Base-by-base conservation (phyloP, 192 early-diverging fungal species). In the Rhizophagus prolifer region DNA sequence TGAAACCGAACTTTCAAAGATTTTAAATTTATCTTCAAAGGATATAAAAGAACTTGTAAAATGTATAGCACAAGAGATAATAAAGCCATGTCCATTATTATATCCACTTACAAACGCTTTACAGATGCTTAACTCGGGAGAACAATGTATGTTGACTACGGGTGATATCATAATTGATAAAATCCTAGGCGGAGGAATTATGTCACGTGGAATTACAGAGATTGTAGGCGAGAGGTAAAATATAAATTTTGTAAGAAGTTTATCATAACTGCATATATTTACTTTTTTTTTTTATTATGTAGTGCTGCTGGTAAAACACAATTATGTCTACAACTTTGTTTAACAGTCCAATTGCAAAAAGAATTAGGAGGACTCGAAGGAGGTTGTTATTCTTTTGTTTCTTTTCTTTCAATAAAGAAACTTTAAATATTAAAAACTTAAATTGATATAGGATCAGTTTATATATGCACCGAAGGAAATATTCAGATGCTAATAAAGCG, bases 231-330 rank as follows among this genome's bases (percentile, higher is more conserved):
- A 92, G 77, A 89, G 88, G 88, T 89, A 8, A 6, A 36, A 62
- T 13, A 26, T 4, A 28, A n/a, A n/a, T n/a, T 47, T 61, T 31
- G 26, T 23, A 66, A 12, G 21, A 74, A 21, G 0, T 23, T 14
- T 4, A 58, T 50, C 1, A 28, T 12, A 23, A 13, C 19, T 58
- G 9, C 41, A 30, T 34, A 38, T 8, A 78, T 36, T 23, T 23
- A 25, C 14, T 28, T 14, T 74, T 50, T 25, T 65, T 34, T 6
- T 28, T 34, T 47, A 13, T 9, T n/a, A 23, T 70, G 30, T 70
- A 94, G 93, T 70, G 90, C 88, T 30, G 82, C 89, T 3, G 96
- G 96, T 21, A 98, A 98, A 75, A 94, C 96, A 0, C 94, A 95
- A 74, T 78, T 98, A 9, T 91, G 91, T 30, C 77, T 98, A 64